Conservation (phyloP, 805 yeast species). For the Candida insectalens region DNA sequence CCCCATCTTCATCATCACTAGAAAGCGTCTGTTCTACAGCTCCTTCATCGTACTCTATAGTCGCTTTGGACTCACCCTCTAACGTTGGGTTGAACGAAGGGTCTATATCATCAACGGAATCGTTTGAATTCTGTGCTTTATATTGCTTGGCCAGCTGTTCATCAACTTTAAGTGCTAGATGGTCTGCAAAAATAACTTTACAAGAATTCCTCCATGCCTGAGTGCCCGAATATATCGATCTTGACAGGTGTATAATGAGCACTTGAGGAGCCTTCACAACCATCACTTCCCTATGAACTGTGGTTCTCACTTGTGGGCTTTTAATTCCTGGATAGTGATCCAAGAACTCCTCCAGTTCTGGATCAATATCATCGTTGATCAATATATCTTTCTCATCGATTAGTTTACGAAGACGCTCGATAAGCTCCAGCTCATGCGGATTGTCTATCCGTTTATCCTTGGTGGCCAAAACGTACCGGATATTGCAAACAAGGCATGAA, state of each 20-base stretch:
- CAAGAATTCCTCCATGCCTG: conserved; percentile 68
- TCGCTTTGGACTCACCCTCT: conserved; percentile 1
- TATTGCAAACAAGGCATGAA: conserved; percentile 67
- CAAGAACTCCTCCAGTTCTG: conserved; percentile 37
- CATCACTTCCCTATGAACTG: conserved; percentile 56
- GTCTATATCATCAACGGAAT: conserved; percentile 19
- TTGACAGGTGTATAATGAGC: conserved; percentile 72
- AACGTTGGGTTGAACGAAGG: conserved; percentile 3
- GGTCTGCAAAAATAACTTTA: conserved; percentile 55
- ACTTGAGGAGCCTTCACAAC: conserved; percentile 61
- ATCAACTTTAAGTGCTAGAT: conserved; percentile 32
- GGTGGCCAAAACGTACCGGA: conserved; percentile 28
- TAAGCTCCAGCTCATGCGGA: conserved; percentile 16
- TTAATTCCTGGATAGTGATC: conserved; percentile 27
- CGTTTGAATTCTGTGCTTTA: conserved; percentile 1
- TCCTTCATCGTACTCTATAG: conserved; percentile 13
- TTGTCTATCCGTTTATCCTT: conserved; percentile 5
- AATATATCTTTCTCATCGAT: conserved; percentile 28
- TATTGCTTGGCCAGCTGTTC: conserved; percentile 4
- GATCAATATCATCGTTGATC: conserved; percentile 60
- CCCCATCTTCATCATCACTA: neutral
- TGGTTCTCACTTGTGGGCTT: conserved; percentile 35
- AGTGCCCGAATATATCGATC: conserved; percentile 68
- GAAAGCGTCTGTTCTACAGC: conserved; percentile 9
- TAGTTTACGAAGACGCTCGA: conserved; percentile 25